Percentiles rank a stretch among this genome's conserved stretches.
Conservation (phyloP, 176 grass and related monocot species). For the Musa itinerans region DNA sequence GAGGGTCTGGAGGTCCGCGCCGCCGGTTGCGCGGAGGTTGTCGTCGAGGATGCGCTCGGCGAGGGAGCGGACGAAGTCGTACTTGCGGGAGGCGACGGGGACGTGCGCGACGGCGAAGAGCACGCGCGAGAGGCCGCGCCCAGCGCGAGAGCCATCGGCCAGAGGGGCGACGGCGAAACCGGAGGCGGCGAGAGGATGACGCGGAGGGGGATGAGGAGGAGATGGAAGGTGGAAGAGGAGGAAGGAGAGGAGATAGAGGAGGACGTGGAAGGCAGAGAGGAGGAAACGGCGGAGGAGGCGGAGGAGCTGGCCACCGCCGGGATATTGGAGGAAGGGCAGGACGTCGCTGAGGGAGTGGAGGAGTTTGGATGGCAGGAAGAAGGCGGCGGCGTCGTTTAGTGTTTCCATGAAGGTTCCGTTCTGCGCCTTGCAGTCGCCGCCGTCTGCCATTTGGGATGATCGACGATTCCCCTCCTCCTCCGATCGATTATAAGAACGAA, state of each 20-base stretch:
- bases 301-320: conserved; percentile 18
- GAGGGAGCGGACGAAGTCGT: conserved; percentile 55
- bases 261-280: conserved; percentile 35
- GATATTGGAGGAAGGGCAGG: conserved; percentile 25
- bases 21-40: conserved; percentile 23
- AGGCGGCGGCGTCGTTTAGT: neutral
- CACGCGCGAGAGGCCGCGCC: conserved; percentile 58
- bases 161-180: conserved; percentile 9
- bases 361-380: conserved; percentile 5
- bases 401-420: neutral
- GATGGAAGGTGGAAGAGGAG: conserved; percentile 5
- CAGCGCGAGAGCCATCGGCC: conserved; percentile 21
- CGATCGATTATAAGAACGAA: too few relatives aligned
- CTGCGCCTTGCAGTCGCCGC: neutral
- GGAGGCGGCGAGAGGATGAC: conserved; percentile 5
- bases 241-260: conserved; percentile 32
- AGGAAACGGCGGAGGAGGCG: conserved; percentile 29
- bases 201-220: neutral
- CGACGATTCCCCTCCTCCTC: too few relatives aligned
- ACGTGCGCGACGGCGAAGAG: conserved; percentile 48
- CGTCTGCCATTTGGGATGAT: neutral
- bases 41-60: conserved; percentile 77
- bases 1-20: conserved; percentile 14
- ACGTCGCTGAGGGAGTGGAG: conserved; percentile 20
- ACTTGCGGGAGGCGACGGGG: conserved; percentile 76